These are phyloP conservation scores for Cenchrus americanus DNA, from an alignment of 176 grass and related monocot species.

Conservation along the genomic window DNA sequence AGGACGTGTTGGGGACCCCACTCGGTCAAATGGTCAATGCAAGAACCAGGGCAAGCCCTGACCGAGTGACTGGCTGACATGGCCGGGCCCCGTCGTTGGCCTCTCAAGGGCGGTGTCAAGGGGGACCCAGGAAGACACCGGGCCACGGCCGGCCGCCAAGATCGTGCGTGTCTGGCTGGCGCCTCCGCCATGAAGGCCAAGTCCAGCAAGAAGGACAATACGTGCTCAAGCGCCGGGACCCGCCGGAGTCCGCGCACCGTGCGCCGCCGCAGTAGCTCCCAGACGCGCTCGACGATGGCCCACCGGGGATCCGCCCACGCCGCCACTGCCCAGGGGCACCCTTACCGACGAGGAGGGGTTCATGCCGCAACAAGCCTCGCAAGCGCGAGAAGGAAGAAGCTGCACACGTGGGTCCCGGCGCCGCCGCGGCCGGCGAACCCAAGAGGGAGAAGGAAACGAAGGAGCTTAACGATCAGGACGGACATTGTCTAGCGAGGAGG, in stretches of 20 bases:
- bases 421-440: constrained; percentile 23
- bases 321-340: constrained; percentile 29
- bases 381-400: constrained; percentile 60
- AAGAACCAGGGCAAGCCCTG: too few relatives aligned
- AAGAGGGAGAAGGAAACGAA: constrained; percentile 76
- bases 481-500: too few relatives aligned
- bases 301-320: constrained; percentile 52
- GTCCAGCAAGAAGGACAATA: constrained; percentile 77
- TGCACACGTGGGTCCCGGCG: background rate
- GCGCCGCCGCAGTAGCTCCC: constrained; percentile 31
- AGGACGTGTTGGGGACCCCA: too few relatives aligned
- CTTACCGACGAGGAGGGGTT: constrained; percentile 33
- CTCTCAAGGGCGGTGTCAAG: too few relatives aligned
- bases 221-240: constrained; percentile 85
- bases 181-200: constrained; percentile 43
- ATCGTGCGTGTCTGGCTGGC: background rate
- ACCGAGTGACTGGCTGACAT: too few relatives aligned
- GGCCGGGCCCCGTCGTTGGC: too few relatives aligned
- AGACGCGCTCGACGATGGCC: constrained; percentile 41
- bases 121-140: too few relatives aligned
- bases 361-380: constrained; percentile 62
- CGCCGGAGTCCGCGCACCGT: background rate
- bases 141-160: too few relatives aligned
- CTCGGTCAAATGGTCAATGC: too few relatives aligned
- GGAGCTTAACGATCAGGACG: constrained; percentile 32